Conservation (phyloP, 2,329 filamentous ascomycete species). For the Aureobasidium sp. region DNA sequence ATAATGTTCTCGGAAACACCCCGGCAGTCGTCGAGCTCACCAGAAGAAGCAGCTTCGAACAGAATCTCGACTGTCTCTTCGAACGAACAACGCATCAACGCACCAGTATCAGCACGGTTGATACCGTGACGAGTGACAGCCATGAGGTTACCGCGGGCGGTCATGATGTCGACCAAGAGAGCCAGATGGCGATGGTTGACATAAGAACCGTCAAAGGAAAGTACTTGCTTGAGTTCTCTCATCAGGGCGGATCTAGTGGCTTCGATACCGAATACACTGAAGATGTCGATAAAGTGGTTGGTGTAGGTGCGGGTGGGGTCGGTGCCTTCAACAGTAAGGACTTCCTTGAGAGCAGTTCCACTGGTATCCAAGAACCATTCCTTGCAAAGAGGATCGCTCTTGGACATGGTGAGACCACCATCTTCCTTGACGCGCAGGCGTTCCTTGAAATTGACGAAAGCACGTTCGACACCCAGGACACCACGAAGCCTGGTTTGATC, state of each 20-base stretch:
- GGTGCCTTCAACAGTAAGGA: slow-evolving; percentile 79
- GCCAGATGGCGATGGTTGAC: slow-evolving; percentile 98
- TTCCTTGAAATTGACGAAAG: slow-evolving; percentile 80
- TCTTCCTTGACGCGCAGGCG: slow-evolving; percentile 58
- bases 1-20: slow-evolving; percentile 99
- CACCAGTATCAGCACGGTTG: slow-evolving; percentile 94
- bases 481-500: slow-evolving; percentile 87
- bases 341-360: slow-evolving; percentile 75
- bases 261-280: slow-evolving; percentile 93
- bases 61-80: slow-evolving; percentile 99
- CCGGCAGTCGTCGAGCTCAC: slow-evolving; percentile 93
- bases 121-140: slow-evolving; percentile 97
- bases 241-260: slow-evolving; percentile 80
- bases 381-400: slow-evolving; percentile 64
- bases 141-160: slow-evolving; percentile 84
- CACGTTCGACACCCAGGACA: slow-evolving; percentile 78
- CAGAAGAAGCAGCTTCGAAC: slow-evolving; percentile 85
- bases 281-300: slow-evolving; percentile 91
- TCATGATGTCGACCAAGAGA: slow-evolving; percentile 95
- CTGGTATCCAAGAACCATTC: slow-evolving; percentile 97
- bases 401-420: slow-evolving; percentile 65
- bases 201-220: slow-evolving; percentile 98
- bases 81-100: slow-evolving; percentile 98
- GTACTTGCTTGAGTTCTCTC: slow-evolving; percentile 79
- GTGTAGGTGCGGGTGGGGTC: slow-evolving; percentile 80